Conservation (phyloP, 2,329 filamentous ascomycete species). For the Apiospora hydei region DNA sequence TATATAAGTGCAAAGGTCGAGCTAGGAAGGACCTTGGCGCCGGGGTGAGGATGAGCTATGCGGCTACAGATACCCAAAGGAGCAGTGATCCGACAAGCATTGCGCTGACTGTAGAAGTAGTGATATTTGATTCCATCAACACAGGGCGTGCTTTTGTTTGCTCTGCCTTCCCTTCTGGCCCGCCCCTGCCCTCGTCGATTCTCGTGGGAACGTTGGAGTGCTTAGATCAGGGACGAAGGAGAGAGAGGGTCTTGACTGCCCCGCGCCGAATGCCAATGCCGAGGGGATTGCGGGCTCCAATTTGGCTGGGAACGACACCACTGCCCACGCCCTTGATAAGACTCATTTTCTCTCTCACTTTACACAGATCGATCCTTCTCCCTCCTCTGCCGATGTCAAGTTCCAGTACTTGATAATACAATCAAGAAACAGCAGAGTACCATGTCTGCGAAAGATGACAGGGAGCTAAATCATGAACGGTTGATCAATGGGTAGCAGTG, state of each 20-base stretch:
- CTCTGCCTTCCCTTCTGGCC: no score
- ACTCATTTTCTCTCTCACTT: background rate
- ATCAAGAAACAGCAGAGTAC: background rate
- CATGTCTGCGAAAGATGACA: background rate
- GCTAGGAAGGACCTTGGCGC: background rate
- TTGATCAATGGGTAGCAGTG: background rate
- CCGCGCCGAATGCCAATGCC: background rate
- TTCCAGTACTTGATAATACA: background rate
- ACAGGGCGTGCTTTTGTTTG: no score
- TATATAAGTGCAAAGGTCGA: background rate
- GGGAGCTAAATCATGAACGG: background rate
- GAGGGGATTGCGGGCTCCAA: background rate
- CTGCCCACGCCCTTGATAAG: constrained; percentile 55
- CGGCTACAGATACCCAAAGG: constrained; percentile 7
- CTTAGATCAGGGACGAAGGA: background rate
- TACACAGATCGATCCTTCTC: background rate
- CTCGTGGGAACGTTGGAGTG: background rate
- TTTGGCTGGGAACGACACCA: background rate
- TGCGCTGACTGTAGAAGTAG: background rate
- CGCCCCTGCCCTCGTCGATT: background rate
- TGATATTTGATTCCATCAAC: background rate
- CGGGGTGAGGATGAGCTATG: background rate
- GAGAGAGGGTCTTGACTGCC: background rate
- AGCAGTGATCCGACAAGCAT: background rate
- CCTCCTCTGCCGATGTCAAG: background rate